Conservation (phyloP, 2,329 filamentous ascomycete species). For the Myriosclerotinia curreyana region DNA sequence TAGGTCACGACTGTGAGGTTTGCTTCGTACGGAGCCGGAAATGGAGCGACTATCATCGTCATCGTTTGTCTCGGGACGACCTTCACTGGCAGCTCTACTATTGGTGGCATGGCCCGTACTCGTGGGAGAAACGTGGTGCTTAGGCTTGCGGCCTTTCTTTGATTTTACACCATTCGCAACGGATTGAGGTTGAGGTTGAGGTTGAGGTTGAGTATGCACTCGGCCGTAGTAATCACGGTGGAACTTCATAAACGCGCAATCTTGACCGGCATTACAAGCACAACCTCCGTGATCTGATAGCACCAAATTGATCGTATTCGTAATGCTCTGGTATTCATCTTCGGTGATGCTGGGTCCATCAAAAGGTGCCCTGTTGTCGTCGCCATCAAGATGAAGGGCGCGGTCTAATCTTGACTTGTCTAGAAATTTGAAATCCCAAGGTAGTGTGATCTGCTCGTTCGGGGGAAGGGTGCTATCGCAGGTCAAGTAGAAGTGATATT, state of each 20-base stretch:
- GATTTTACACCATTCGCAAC: slow-evolving; percentile 39
- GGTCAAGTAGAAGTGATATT: slow-evolving; percentile 92
- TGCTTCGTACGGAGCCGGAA: slow-evolving; percentile 56
- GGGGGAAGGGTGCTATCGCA: slow-evolving; percentile 72
- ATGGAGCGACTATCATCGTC: slow-evolving; percentile 53
- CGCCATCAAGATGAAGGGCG: slow-evolving; percentile 55
- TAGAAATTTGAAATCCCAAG: slow-evolving; percentile 65
- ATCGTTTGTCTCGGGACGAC: slow-evolving; percentile 52
- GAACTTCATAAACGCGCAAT: slow-evolving; percentile 63
- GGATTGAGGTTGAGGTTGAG: not conserved
- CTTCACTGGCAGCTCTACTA: slow-evolving; percentile 63
- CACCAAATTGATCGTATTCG: slow-evolving; percentile 64
- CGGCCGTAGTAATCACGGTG: slow-evolving; percentile 55
- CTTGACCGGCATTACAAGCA: slow-evolving; percentile 63
- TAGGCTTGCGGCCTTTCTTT: slow-evolving; percentile 47
- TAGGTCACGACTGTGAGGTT: slow-evolving; percentile 63
- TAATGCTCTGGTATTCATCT: slow-evolving; percentile 58
- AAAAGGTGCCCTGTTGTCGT: slow-evolving; percentile 49
- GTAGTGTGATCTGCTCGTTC: slow-evolving; percentile 60
- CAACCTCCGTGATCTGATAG: slow-evolving; percentile 78
- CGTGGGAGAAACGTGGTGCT: slow-evolving; percentile 57
- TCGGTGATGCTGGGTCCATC: slow-evolving; percentile 43
- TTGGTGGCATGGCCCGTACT: slow-evolving; percentile 61
- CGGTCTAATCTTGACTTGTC: slow-evolving; percentile 56
- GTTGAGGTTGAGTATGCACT: slow-evolving; percentile 48